phyloP scores from a whole-genome alignment of 768 basidiomycete species.

The Piloderma croceum region DNA sequence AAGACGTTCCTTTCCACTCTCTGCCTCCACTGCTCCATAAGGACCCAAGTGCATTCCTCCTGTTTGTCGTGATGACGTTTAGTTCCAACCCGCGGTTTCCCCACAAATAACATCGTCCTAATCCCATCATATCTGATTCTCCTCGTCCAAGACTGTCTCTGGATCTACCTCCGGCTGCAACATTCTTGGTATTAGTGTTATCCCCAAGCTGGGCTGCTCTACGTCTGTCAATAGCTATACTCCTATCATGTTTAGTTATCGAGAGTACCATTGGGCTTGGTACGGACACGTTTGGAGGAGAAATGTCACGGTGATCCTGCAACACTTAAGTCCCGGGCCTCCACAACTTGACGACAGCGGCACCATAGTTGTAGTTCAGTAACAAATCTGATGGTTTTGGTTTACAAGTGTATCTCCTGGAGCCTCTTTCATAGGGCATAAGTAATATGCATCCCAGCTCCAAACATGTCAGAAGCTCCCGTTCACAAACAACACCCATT shows the following conservation, averaged over 20 bases:
- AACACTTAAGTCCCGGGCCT: constrained; percentile 9
- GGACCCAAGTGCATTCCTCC: constrained; percentile 8
- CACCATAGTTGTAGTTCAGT: constrained; percentile 12
- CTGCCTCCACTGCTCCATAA: constrained; percentile 20
- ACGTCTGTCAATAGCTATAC: constrained; percentile 8
- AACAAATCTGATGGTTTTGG: constrained; percentile 7
- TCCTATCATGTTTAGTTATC: constrained; percentile 9
- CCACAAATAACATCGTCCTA: constrained; percentile 17
- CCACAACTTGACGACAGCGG: constrained; percentile 12
- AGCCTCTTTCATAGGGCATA: too few relatives aligned
- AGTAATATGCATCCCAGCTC: too few relatives aligned
- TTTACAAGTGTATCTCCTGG: constrained; percentile 13
- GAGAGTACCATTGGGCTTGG: constrained; percentile 12
- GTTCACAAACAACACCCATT: too few relatives aligned
- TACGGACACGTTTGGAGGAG: constrained; percentile 16
- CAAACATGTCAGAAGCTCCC: too few relatives aligned
- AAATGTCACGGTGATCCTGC: constrained; percentile 9
- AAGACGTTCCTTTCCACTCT: too few relatives aligned
- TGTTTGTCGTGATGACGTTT: constrained; percentile 16
- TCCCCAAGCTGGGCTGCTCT: constrained; percentile 2
- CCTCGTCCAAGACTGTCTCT: constrained; percentile 16
- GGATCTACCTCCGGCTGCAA: constrained; percentile 7
- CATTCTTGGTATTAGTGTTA: constrained; percentile 1
- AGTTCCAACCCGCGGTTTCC: constrained; percentile 11
- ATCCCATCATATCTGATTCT: constrained; percentile 22